Evolutionary conservation across 2,329 filamentous ascomycete genomes (phyloP), one percentile per base, ranked within the genome.

Genomic region (Colletotrichum tabaci): DNA sequence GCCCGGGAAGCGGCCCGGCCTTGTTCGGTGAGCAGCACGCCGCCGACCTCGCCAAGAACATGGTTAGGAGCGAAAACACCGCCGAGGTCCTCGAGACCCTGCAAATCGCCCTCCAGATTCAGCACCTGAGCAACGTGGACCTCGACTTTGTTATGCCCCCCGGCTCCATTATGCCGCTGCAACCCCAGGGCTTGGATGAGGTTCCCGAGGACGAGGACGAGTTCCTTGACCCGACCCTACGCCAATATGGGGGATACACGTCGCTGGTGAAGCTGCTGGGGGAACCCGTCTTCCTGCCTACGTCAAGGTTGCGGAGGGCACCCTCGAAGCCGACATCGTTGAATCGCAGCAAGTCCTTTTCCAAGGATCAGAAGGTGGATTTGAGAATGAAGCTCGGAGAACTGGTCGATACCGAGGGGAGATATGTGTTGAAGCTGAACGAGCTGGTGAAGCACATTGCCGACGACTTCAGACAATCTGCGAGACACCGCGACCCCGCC

Each of bases 21-120:
- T 87, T 98, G 71, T 98, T 98, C 82, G 90, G 93, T 74, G 95
- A 98, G 80, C 92, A 96, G 81, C 96, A 99, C 87, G 95, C 96
- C 23, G 96, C 95, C 53, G 94, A 97, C 77, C 84, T 99, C 71
- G 95, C 96, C 63, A 92, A 93, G 80, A 90, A 91, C 61, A 96
- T 98, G 92, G 88, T 91, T 74, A 92, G 89, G 83, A 92, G 96
- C 74, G 94, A 97, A 57, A 93, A 95, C 79, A 89, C 91, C 1
- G 84, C 86, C 49, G 92, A 95, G 18, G 89, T 96, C 35, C 89
- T 97, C 67, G 86, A 89, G 53, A 91, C 93, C 71, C 85, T 99
- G 66, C 89, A 92, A 67, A 88, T 90, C 66, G 93, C 95, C 18
- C 88, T 97, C 72, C 92, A 93, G 77, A 92, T 95, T 47, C 94